These are phyloP conservation scores for Tetrapyrgos nigripes DNA, from an alignment of 1,284 basidiomycete genomes.

Conservation along the genomic window DNA sequence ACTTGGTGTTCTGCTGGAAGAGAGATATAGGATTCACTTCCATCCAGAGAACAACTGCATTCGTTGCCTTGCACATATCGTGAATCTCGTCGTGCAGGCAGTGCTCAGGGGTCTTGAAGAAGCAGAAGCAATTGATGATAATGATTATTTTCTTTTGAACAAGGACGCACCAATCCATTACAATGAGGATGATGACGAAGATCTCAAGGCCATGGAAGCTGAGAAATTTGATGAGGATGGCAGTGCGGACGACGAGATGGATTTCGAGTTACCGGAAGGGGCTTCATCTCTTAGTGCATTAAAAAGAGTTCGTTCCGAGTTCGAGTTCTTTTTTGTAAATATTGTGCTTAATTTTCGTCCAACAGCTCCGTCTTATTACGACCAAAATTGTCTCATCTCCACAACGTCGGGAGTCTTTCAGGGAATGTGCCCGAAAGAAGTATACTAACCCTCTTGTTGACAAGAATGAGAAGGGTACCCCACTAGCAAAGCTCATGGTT, in stretches of 20 bases:
- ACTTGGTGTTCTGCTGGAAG: slow-evolving; percentile 11
- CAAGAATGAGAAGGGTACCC: neutral
- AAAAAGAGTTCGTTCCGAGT: neutral
- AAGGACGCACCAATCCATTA: slow-evolving; percentile 36
- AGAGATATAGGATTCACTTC: slow-evolving; percentile 20
- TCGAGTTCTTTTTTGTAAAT: neutral
- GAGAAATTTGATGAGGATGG: slow-evolving; percentile 15
- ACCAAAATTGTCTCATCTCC: slow-evolving; percentile 21
- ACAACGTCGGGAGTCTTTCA: slow-evolving; percentile 17
- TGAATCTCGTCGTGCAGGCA: slow-evolving; percentile 45
- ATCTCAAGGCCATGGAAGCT: slow-evolving; percentile 19
- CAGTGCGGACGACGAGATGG: slow-evolving; percentile 12
- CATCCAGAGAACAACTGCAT: slow-evolving; percentile 20
- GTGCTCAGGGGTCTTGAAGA: slow-evolving; percentile 34
- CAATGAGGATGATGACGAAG: slow-evolving; percentile 28
- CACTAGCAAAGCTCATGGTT: slow-evolving; percentile 2
- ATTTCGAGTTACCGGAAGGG: slow-evolving; percentile 5
- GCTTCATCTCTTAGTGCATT: neutral
- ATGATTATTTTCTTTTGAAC: slow-evolving; percentile 32
- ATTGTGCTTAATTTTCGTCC: slow-evolving; percentile 1
- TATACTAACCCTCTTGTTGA: slow-evolving; percentile 7
- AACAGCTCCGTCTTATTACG: slow-evolving; percentile 16
- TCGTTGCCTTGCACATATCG: slow-evolving; percentile 32
- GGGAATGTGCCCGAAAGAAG: slow-evolving; percentile 4
- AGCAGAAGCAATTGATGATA: slow-evolving; percentile 32